Percentiles rank a stretch among this genome's conserved stretches.
Evolutionary conservation across 352 stramenopile genomes (phyloP).

Genomic region (Stramenopiles sp.): DNA sequence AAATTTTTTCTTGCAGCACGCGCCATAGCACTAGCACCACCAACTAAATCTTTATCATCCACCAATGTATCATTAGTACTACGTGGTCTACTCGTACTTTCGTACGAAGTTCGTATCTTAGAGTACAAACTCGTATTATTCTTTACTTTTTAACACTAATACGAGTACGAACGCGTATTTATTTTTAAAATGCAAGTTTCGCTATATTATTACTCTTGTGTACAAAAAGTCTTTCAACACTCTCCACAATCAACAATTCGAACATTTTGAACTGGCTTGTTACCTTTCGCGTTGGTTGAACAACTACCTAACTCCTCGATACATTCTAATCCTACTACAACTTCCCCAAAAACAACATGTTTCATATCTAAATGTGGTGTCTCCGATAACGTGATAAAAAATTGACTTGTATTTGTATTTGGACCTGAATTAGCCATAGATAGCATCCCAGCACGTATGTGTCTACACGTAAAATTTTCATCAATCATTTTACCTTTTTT

Average conservation of each 20-base stretch:
- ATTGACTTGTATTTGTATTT: slow-evolving; percentile 94
- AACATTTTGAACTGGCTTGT: not conserved
- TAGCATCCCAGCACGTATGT: not conserved
- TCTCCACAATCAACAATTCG: not conserved
- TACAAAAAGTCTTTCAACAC: too few species aligned
- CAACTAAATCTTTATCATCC: too few species aligned
- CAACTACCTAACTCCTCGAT: not conserved
- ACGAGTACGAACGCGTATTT: too few species aligned
- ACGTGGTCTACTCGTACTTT: too few species aligned
- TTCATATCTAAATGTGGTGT: slow-evolving; percentile 39
- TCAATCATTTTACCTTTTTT: not conserved
- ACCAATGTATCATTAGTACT: too few species aligned
- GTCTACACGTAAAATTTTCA: not conserved
- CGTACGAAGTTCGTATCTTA: too few species aligned
- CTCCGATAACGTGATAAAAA: slow-evolving; percentile 86
- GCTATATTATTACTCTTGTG: too few species aligned
- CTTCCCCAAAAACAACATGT: slow-evolving; percentile 5
- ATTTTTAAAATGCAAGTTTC: too few species aligned
- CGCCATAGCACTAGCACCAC: too few species aligned
- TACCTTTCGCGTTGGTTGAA: not conserved
- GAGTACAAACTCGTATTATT: too few species aligned
- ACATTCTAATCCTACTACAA: not conserved
- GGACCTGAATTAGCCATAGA: slow-evolving; percentile 89
- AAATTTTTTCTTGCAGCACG: too few species aligned
- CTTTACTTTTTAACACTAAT: too few species aligned